Base-by-base conservation (phyloP, 768 basidiomycete species). In the Amanita fuliginea region DNA sequence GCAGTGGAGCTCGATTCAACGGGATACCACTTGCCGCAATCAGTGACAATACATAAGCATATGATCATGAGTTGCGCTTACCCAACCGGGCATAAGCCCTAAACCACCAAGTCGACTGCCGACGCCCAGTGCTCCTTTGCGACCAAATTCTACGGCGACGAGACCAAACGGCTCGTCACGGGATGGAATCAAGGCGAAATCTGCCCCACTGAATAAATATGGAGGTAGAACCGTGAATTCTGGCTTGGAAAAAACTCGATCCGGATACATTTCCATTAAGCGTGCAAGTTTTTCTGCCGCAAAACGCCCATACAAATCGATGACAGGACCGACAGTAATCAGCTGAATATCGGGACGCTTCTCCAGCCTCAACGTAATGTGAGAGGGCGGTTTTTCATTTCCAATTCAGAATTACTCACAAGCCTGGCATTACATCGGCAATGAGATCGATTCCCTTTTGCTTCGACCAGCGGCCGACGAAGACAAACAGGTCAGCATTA, bases 371-470 rank as follows among this genome's bases (percentile, higher is more conserved):
- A 24, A 30, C 42, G 35, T 28, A 36, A 42, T 16, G 32, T 44
- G 11, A 37, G 26, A 1, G 13, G 28, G 2, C 3, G 1, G 14
- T 2, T 6, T 11, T 9, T 3, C 26, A 8, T 0, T 42, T 49
- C 7, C 28, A 33, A 22, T 43, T 14, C 46, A 56, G 19, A 33
- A 43, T 33, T 10, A 76, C 86, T 58, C 60, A 88, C 82, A 96
- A 60, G 3, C 78, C 75, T 19, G 92, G 93, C 87, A 96, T 88
- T 54, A 96, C 83, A 65, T 96, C 93, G 7, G 93, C 93, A 56
- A 96, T 96, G 37, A 96, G 71, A 67, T 96, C 93, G n/a, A 96
- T 91, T 67, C 88, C 93, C 66, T 96, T 96, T 65, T 96, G 93
- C 65, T 95, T 96, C 4, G 93, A 96, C 93, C 93, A 96, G 54